phyloP scores from a whole-genome alignment of 2,329 filamentous ascomycete species.

The Shiraia bambusicola region DNA sequence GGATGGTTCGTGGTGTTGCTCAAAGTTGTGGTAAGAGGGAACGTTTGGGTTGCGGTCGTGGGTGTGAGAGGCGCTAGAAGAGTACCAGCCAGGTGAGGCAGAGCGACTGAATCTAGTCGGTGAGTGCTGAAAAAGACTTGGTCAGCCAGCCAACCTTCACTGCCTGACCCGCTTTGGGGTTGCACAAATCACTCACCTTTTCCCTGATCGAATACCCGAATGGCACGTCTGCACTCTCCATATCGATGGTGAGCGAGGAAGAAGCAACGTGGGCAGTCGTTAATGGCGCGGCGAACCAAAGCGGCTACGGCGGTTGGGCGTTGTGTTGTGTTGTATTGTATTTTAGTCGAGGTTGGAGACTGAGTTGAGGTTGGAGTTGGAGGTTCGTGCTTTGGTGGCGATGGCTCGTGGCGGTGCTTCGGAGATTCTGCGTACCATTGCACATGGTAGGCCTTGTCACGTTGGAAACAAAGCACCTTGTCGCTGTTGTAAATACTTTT shows the following conservation, averaged over 20 bases:
- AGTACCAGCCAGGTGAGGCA: constrained; percentile 30
- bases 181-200: constrained; percentile 31
- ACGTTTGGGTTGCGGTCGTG: constrained; percentile 1
- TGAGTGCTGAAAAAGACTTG: constrained; percentile 35
- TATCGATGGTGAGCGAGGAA: constrained; percentile 17
- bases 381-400: background rate
- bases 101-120: constrained; percentile 35
- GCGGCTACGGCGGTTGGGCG: constrained; percentile 2
- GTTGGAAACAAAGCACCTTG: too few relatives aligned
- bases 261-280: background rate
- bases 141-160: constrained; percentile 13
- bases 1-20: background rate
- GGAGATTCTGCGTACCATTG: too few relatives aligned
- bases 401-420: constrained; percentile 7
- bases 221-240: constrained; percentile 28
- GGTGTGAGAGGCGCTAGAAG: constrained; percentile 1
- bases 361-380: too few relatives aligned
- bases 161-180: constrained; percentile 4
- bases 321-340: constrained; percentile 6
- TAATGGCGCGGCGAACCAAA: background rate
- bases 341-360: background rate
- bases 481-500: too few relatives aligned
- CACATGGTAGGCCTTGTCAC: too few relatives aligned
- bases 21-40: constrained; percentile 2
- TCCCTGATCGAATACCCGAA: constrained; percentile 38